These are phyloP conservation scores for Cladosporium oxysporum DNA, from an alignment of 2,329 filamentous ascomycete species.

Conservation along the genomic window DNA sequence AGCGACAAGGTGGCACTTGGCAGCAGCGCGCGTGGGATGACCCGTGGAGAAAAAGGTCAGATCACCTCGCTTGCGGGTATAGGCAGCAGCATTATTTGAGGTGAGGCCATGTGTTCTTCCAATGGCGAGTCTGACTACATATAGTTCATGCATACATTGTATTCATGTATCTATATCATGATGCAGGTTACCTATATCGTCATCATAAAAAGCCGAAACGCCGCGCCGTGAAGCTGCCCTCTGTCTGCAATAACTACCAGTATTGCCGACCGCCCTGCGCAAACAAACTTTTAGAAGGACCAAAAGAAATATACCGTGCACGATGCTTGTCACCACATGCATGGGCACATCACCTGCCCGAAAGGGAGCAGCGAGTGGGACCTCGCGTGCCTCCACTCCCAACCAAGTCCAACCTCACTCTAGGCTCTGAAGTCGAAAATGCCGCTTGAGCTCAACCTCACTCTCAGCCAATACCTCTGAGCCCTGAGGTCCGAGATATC, in stretches of 20 bases:
- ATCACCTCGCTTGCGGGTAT: background rate
- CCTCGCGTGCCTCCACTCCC: background rate
- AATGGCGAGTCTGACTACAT: background rate
- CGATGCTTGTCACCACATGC: constrained; percentile 8
- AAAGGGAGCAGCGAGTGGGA: constrained; percentile 12
- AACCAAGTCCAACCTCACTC: background rate
- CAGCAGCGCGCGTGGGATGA: constrained; percentile 7
- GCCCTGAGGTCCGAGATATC: background rate
- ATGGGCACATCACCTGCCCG: constrained; percentile 13
- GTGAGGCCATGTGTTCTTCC: background rate
- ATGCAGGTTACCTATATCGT: background rate
- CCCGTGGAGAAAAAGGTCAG: constrained; percentile 1
- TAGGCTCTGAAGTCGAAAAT: background rate
- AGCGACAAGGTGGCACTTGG: background rate
- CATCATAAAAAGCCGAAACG: background rate
- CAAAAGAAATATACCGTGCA: constrained; percentile 4
- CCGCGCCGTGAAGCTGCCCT: constrained; percentile 14
- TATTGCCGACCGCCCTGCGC: background rate
- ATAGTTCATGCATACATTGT: background rate
- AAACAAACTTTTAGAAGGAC: constrained; percentile 9
- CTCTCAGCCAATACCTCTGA: background rate
- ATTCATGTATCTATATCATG: background rate
- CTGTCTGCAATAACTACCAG: background rate
- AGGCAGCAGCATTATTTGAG: background rate
- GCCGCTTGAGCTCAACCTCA: background rate